phyloP scores from a whole-genome alignment of 169 alveolate species.

The Amoebophrya sp. region DNA sequence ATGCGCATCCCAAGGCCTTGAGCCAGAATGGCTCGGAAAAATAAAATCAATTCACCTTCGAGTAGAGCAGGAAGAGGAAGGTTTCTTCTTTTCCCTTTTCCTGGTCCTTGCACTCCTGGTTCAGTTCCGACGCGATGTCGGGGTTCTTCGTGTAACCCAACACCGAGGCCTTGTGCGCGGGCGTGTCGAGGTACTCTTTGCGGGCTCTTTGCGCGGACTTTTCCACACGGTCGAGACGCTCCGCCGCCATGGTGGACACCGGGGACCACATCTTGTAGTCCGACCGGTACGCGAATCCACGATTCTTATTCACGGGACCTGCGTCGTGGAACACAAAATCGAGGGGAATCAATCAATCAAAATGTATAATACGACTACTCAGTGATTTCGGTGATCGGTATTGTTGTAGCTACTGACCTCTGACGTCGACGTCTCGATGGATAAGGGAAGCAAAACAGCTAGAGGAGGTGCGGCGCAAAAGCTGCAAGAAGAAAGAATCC shows the following conservation, averaged over 20 bases:
- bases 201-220: background rate
- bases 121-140: background rate
- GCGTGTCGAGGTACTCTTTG: background rate
- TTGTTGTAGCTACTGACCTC: no score
- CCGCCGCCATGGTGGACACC: background rate
- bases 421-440: no score
- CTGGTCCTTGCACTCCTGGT: background rate
- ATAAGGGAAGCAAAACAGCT: background rate
- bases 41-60: background rate
- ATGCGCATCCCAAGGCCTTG: no score
- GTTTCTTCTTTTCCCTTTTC: background rate
- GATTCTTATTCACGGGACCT: background rate
- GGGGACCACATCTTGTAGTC: background rate
- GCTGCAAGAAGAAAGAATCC: no score
- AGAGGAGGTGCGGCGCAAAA: background rate
- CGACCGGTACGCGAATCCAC: background rate
- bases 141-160: background rate
- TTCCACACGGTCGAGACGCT: background rate
- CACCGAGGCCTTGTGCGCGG: background rate
- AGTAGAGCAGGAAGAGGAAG: background rate
- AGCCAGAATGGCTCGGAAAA: no score
- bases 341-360: no score
- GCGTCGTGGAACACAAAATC: no score
- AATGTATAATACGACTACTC: no score
- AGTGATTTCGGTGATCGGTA: no score